A percentile compares a stretch with the other conserved stretches of the same genome.
Conservation (phyloP, 306 rosid species). For the Neltuma alba region DNA sequence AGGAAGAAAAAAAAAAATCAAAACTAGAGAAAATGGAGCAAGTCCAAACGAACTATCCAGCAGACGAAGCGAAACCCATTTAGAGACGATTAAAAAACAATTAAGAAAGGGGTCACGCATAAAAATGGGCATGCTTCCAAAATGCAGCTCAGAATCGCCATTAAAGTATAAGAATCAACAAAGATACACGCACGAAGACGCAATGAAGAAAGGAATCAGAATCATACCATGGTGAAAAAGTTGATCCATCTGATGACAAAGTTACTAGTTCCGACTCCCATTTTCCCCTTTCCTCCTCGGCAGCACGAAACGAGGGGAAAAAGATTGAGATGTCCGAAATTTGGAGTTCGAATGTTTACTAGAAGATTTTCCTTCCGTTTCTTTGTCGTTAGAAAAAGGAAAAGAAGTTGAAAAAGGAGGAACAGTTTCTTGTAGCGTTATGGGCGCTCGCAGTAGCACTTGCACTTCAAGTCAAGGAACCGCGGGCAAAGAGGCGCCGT, state of each 20-base stretch:
- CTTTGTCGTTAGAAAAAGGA: not conserved
- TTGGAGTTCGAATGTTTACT: constrained; percentile 5
- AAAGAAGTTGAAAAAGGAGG: not conserved
- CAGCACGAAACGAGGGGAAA: constrained; percentile 9
- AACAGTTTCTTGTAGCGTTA: constrained; percentile 35
- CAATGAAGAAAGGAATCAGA: constrained; percentile 4
- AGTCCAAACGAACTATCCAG: constrained; percentile 12
- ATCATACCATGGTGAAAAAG: constrained; percentile 81
- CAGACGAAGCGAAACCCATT: constrained; percentile 22
- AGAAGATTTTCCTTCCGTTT: not conserved
- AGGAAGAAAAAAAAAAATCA: not conserved
- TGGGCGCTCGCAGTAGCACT: constrained; percentile 35
- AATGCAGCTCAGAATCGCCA: constrained; percentile 15
- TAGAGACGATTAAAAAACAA: constrained; percentile 14
- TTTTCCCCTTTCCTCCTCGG: constrained; percentile 21
- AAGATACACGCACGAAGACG: not conserved
- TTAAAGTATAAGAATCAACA: not conserved
- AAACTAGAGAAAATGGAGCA: not conserved
- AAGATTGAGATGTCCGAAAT: constrained; percentile 24
- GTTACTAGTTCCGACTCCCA: constrained; percentile 92
- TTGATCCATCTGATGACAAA: constrained; percentile 95
- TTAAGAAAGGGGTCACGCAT: not conserved
- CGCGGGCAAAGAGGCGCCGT: not conserved
- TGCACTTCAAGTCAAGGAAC: constrained; percentile 34
- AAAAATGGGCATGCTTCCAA: not conserved